These are phyloP conservation scores for Ogataea hybrid DNA, from an alignment of 1,139 yeast species.

Conservation along the genomic window DNA sequence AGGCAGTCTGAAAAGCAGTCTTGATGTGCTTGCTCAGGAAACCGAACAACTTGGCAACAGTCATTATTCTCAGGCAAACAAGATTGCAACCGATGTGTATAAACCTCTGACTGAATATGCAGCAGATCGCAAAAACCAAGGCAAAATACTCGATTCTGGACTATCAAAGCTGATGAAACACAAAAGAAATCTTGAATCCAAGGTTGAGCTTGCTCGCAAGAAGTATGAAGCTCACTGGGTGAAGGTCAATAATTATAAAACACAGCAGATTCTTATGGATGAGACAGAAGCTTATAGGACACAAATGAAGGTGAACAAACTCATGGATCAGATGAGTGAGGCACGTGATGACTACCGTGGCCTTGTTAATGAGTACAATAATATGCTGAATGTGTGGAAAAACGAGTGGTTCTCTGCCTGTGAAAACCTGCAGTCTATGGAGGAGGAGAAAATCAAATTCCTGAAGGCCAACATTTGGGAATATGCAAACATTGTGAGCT, in stretches of 20 bases:
- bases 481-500: conserved; percentile 72
- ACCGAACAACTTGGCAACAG: conserved; percentile 49
- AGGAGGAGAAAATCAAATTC: conserved; percentile 73
- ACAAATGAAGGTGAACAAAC: conserved; percentile 58
- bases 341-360: conserved; percentile 59
- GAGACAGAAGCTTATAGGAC: conserved; percentile 74
- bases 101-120: conserved; percentile 43
- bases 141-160: conserved; percentile 45
- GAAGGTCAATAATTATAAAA: conserved; percentile 54
- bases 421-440: conserved; percentile 70
- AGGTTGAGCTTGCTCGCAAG: conserved; percentile 44
- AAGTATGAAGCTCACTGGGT: conserved; percentile 60
- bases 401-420: conserved; percentile 77
- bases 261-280: conserved; percentile 71
- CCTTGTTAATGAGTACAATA: conserved; percentile 57
- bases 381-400: conserved; percentile 69
- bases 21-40: conserved; percentile 58
- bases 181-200: conserved; percentile 36
- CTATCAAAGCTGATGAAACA: conserved; percentile 43
- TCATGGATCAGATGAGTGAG: conserved; percentile 46
- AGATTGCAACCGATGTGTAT: conserved; percentile 41
- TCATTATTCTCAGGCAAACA: conserved; percentile 45
- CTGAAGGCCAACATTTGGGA: conserved; percentile 80
- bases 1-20: conserved; percentile 51
- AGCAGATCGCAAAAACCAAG: conserved; percentile 40